These are phyloP conservation scores for Gnomoniopsis sp. DNA, from an alignment of 2,329 filamentous ascomycete genomes.

Conservation along the genomic window DNA sequence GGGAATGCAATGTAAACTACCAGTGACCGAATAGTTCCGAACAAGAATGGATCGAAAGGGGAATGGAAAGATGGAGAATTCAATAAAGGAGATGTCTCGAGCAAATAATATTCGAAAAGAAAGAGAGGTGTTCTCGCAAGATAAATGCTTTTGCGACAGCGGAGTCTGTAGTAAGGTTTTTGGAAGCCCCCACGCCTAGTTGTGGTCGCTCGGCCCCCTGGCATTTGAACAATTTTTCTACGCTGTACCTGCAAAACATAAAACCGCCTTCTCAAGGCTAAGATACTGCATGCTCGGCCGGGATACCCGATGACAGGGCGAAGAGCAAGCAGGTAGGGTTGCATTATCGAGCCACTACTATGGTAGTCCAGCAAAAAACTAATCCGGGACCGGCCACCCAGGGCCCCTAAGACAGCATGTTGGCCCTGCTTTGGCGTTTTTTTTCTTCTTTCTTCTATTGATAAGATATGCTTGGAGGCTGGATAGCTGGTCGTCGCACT, in stretches of 20 bases:
- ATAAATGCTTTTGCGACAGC: neutral
- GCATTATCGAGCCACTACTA: conserved; percentile 5
- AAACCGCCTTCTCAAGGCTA: neutral
- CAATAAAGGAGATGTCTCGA: too few relatives aligned
- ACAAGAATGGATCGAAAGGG: neutral
- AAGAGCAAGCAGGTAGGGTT: neutral
- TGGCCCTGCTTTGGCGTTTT: neutral
- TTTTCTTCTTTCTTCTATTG: too few relatives aligned
- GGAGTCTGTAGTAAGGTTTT: neutral
- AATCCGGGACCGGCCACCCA: neutral
- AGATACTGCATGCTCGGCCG: neutral
- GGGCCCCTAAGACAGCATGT: neutral
- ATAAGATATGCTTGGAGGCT: too few relatives aligned
- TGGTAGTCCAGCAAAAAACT: neutral
- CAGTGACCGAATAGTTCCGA: neutral
- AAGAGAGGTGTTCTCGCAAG: too few relatives aligned
- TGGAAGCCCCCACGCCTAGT: neutral
- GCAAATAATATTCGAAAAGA: too few relatives aligned
- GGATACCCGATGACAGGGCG: neutral
- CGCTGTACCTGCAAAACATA: conserved; percentile 1
- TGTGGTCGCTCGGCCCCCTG: neutral
- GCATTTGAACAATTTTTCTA: neutral
- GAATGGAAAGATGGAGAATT: neutral
- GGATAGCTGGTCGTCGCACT: neutral
- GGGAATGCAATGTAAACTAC: neutral